A percentile compares a stretch with the other conserved stretches of the same genome.
phyloP scores from a whole-genome alignment of 1,284 basidiomycete genomes.

The Rhodofomes roseus region DNA sequence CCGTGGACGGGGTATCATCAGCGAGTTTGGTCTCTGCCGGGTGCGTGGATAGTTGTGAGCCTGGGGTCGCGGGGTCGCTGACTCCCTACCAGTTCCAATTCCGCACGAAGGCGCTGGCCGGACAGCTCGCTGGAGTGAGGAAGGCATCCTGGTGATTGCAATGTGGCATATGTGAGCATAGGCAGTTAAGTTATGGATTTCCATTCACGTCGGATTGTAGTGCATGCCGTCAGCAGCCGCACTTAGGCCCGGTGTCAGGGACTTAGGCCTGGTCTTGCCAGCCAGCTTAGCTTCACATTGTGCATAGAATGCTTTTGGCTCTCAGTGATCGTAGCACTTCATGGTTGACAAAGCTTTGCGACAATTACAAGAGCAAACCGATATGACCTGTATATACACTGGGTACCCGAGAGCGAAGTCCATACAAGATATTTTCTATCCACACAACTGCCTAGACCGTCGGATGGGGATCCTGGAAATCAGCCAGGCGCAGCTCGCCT shows the following conservation, averaged over 20 bases:
- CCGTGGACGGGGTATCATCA: slow-evolving; percentile 81
- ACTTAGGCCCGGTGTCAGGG: too few relatives aligned
- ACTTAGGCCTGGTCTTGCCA: too few relatives aligned
- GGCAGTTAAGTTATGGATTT: neutral
- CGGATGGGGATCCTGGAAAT: slow-evolving; percentile 38
- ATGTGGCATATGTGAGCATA: neutral
- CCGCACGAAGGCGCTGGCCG: slow-evolving; percentile 74
- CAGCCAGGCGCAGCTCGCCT: slow-evolving; percentile 52
- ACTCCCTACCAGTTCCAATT: slow-evolving; percentile 73
- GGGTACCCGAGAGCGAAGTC: neutral
- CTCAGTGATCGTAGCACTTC: neutral
- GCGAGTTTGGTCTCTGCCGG: slow-evolving; percentile 85
- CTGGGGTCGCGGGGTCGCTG: neutral
- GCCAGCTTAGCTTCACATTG: neutral
- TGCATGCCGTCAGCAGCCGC: too few relatives aligned
- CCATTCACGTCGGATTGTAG: too few relatives aligned
- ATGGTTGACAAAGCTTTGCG: neutral
- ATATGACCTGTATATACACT: neutral
- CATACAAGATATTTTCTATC: neutral
- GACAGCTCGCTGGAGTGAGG: slow-evolving; percentile 81
- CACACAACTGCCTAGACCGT: neutral
- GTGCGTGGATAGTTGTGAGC: slow-evolving; percentile 42
- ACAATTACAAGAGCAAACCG: neutral
- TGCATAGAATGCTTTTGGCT: neutral
- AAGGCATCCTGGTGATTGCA: slow-evolving; percentile 77